Evolutionary conservation across 2,329 filamentous ascomycete species (phyloP), one percentile per base, ranked within the genome.

Genomic region (Penicillium sp.): DNA sequence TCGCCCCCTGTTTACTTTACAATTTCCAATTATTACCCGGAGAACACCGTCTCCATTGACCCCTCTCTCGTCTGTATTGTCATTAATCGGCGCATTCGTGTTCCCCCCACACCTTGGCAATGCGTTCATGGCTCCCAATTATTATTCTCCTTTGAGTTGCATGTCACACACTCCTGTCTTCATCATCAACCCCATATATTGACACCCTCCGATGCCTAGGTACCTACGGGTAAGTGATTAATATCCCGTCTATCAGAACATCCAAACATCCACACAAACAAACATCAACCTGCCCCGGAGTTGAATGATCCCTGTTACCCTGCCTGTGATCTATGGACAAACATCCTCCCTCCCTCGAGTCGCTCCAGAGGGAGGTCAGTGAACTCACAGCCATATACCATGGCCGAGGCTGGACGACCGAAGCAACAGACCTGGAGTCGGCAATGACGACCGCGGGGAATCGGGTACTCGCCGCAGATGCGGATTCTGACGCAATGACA

Each of bases 271-370:
- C 25, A 27, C 41, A 43, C 34, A 43, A 49, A 36, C 16, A 23
- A 19, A 16, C 16, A 46, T 40, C 21, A 44, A n/a, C 23, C 19
- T n/a, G 4, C 16, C 31, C 34, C 19, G 2, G 10, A 11, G 21
- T 33, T 23, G 31, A 15, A 47, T 25, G 9, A 19, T 47, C 13
- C 15, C 11, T 19, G 7, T 2, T 40, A 5, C 31, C 38, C 34
- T 40, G 52, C 33, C n/a, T 38, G 39, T 43, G 21, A 54, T 48
- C 44, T 44, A 57, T 57, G 55, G 55, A 54, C 23, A 44, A n/a
- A 16, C 23, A 4, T 23, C 36, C 44, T 31, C 25, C 33, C 50
- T 49, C 55, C 21, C 38, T 49, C 31, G 44, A 54, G 36, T 45
- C 38, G 13, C 50, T 54, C 40, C 50, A 48, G 25, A 53, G 39